phyloP scores from a whole-genome alignment of 768 basidiomycete species.

The Leccinum truebloodii region DNA sequence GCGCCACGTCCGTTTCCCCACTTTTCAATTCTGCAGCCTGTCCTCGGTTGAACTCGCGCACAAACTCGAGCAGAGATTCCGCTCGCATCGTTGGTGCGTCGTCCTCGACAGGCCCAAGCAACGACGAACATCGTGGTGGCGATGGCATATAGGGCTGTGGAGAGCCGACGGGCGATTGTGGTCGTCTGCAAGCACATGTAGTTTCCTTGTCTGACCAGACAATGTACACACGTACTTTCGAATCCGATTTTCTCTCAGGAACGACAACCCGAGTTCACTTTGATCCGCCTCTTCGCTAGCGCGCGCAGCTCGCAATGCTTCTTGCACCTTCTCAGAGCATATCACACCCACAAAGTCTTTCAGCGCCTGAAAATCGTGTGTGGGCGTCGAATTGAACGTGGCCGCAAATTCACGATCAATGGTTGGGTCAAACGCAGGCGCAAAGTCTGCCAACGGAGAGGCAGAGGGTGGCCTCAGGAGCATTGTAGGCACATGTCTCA shows the following conservation, averaged over 20 bases:
- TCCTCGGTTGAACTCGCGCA: conserved; percentile 55
- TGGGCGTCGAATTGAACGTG: conserved; percentile 30
- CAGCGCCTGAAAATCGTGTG: conserved; percentile 47
- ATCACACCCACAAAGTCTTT: conserved; percentile 49
- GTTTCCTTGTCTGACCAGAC: background rate
- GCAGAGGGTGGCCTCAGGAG: conserved; percentile 42
- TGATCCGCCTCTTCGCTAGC: conserved; percentile 56
- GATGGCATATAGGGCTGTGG: conserved; percentile 56
- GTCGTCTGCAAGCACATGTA: conserved; percentile 38
- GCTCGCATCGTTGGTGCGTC: conserved; percentile 41
- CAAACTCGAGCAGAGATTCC: conserved; percentile 51
- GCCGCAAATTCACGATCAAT: conserved; percentile 31
- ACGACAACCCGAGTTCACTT: conserved; percentile 45
- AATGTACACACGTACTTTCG: conserved; percentile 46
- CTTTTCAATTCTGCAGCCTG: conserved; percentile 15
- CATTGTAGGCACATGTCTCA: conserved; percentile 47
- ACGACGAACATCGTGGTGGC: conserved; percentile 36
- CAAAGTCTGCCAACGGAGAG: conserved; percentile 25
- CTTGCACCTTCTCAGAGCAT: conserved; percentile 54
- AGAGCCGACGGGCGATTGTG: conserved; percentile 55
- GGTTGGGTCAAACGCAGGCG: conserved; percentile 29
- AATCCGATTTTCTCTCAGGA: conserved; percentile 53
- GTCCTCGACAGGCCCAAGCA: conserved; percentile 45
- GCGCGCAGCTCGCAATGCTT: conserved; percentile 54
- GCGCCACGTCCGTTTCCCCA: background rate